Conservation (phyloP, 169 alveolate genomes). For the Perkinsus marinus region DNA sequence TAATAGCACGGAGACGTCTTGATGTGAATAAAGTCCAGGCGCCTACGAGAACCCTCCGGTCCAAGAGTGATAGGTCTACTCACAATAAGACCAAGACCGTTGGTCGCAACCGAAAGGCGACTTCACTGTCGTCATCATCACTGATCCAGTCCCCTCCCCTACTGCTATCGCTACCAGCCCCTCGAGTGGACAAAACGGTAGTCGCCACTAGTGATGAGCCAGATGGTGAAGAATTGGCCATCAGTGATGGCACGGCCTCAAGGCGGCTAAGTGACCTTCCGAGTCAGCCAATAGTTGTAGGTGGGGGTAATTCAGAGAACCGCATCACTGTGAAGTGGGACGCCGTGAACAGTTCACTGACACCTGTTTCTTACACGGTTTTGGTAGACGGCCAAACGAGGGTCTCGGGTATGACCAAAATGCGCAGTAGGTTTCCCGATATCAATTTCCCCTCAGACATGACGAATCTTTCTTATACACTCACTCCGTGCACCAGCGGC, state of each 20-base stretch:
- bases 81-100: no score
- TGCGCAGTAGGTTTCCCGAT: background rate
- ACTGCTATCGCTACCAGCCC: no score
- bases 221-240: no score
- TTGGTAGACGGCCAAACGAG: background rate
- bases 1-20: background rate
- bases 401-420: background rate
- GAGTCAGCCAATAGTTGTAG: background rate
- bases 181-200: no score
- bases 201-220: no score
- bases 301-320: background rate
- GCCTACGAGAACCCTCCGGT: no score
- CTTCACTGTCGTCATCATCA: no score
- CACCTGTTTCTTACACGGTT: background rate
- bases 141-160: no score
- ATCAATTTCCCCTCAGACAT: background rate
- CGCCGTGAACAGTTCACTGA: background rate
- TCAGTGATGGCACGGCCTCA: background rate
- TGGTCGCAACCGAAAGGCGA: no score
- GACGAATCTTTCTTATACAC: background rate
- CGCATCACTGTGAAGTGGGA: background rate
- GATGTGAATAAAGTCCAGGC: no score
- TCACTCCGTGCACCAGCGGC: background rate
- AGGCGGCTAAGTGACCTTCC: background rate
- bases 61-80: no score